These are phyloP conservation scores for Xylaria palmicola DNA, from an alignment of 495 filamentous ascomycete species.

Conservation along the genomic window DNA sequence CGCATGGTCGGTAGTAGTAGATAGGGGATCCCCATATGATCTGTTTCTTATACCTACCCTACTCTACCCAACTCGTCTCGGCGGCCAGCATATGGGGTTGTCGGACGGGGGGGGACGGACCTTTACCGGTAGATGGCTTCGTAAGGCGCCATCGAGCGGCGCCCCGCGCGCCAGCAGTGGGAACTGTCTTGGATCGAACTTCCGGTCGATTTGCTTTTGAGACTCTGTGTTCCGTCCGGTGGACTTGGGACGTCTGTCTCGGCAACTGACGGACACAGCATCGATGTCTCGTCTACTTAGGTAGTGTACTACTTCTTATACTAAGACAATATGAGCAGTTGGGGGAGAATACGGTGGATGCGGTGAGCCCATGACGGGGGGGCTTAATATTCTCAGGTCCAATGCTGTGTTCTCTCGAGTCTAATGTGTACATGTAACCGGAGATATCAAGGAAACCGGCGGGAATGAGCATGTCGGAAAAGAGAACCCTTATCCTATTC, in stretches of 20 bases:
- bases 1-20: no score
- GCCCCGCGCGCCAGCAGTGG: conserved; percentile 1
- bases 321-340: neutral
- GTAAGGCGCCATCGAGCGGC: neutral
- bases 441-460: neutral
- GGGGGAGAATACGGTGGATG: neutral
- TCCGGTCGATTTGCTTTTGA: conserved; percentile 7
- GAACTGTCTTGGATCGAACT: neutral
- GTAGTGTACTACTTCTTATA: neutral
- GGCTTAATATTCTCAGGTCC: neutral
- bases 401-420: neutral
- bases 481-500: conserved; percentile 29
- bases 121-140: neutral
- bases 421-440: neutral
- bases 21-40: neutral
- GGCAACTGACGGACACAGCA: neutral
- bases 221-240: neutral
- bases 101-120: neutral
- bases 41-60: neutral
- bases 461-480: neutral
- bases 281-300: neutral
- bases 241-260: neutral
- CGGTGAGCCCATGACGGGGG: neutral
- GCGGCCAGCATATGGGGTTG: neutral
- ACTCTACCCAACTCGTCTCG: neutral